Base-by-base conservation (phyloP, 371 early-diverging fungal genomes). In the Basidiobolus meristosporus region DNA sequence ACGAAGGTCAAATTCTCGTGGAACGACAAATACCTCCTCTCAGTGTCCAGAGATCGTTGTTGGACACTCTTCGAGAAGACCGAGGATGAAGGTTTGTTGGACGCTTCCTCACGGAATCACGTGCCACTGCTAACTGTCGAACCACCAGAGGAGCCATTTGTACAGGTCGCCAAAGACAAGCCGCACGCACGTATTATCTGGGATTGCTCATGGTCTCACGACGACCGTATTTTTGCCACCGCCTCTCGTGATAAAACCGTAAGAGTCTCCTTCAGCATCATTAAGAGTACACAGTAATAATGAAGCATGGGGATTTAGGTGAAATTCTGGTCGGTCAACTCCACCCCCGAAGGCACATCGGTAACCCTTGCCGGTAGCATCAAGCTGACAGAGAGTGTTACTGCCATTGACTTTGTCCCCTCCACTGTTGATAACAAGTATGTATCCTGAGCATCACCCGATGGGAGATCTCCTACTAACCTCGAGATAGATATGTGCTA, bases 131-230 rank as follows among this genome's bases (percentile, higher is more conserved):
- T 10, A 20, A 40, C 10, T n/a, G 19, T 39, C 6, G 21, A 35
- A 28, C 45, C 44, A 26, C 44, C 7, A 26, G 47, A 42, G 3
- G 51, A 53, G n/a, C 70, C 76, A 1, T 80, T 74, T 50, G 51
- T 52, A 21, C 56, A 79, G n/a, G 61, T 63, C 1, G 55, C 56
- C 21, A 64, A 55, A 38, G 67, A 71, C 34, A 85, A 83, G 53
- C 83, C 91, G 1, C 95, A 97, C 52, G 68, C 89, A 0, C 75
- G 98, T 45, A 91, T 97, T 41, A 76, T 97, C 19, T 97, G 98
- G 98, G 82, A 80, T 50, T 74, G 70, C 36, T 58, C 70, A 1
- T 93, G 90, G 88, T 60, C 71, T 30, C 68, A 63, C 15, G 88
- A 88, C 50, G 83, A 72, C 28, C 36, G 36, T 2, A 57, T 76